Conservation (phyloP, 2,329 filamentous ascomycete species). For the Spiromastix sp. region DNA sequence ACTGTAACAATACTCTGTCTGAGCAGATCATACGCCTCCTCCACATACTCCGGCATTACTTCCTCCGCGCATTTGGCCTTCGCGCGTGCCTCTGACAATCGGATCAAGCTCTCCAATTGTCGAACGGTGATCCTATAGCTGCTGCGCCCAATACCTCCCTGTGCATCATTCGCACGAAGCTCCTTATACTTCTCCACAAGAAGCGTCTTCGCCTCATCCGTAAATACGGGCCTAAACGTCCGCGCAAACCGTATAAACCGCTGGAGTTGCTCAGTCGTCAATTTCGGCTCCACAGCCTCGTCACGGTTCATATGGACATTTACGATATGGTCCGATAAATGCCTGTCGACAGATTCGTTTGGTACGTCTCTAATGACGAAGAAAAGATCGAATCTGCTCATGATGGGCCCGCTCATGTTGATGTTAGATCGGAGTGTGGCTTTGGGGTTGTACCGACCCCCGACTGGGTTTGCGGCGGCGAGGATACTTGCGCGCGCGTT, state of each 20-base stretch:
- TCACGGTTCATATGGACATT: slow-evolving; percentile 87
- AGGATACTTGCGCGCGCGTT: slow-evolving; percentile 94
- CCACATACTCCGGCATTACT: slow-evolving; percentile 72
- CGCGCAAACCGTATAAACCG: slow-evolving; percentile 93
- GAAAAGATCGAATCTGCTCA: slow-evolving; percentile 98
- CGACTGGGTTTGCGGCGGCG: slow-evolving; percentile 90
- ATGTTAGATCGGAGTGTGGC: slow-evolving; percentile 87
- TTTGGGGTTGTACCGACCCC: slow-evolving; percentile 91
- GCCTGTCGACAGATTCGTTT: slow-evolving; percentile 81
- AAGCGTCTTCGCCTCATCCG: slow-evolving; percentile 70
- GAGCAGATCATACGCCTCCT: slow-evolving; percentile 83
- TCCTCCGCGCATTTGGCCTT: slow-evolving; percentile 96
- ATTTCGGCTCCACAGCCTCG: slow-evolving; percentile 82
- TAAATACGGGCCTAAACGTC: slow-evolving; percentile 90
- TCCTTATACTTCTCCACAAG: slow-evolving; percentile 94
- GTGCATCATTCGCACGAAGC: slow-evolving; percentile 81
- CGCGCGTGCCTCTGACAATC: slow-evolving; percentile 91
- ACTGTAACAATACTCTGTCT: slow-evolving; percentile 94
- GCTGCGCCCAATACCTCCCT: slow-evolving; percentile 87
- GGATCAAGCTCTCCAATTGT: slow-evolving; percentile 92
- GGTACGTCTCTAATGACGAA: slow-evolving; percentile 97
- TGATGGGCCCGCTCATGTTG: slow-evolving; percentile 98
- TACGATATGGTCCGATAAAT: slow-evolving; percentile 90
- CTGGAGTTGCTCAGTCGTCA: slow-evolving; percentile 91
- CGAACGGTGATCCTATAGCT: slow-evolving; percentile 96